A percentile compares a stretch with the other conserved stretches of the same genome.
phyloP scores from a whole-genome alignment of 2,329 filamentous ascomycete species.

The Claviceps arundinis region DNA sequence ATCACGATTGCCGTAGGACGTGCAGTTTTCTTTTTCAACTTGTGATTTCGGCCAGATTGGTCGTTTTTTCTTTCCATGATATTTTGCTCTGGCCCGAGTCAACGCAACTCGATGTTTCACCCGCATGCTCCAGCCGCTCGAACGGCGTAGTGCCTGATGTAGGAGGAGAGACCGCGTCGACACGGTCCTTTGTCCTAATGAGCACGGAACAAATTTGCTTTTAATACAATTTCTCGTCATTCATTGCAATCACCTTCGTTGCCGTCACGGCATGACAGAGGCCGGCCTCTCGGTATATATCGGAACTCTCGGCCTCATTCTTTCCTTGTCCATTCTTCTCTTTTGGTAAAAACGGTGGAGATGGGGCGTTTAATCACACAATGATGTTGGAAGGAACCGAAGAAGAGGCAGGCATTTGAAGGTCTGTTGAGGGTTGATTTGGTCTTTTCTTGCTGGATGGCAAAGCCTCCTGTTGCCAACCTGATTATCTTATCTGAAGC shows the following conservation, averaged over 20 bases:
- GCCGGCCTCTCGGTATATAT: conserved; percentile 1
- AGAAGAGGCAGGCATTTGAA: neutral
- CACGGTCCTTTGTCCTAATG: neutral
- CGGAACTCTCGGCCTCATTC: neutral
- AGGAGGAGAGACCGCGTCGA: neutral
- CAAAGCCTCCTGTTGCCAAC: no score
- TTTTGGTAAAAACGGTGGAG: neutral
- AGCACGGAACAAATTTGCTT: conserved; percentile 5
- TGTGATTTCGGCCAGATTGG: conserved; percentile 2
- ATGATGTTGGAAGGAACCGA: neutral
- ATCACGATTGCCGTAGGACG: conserved; percentile 19
- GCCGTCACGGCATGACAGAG: conserved; percentile 17
- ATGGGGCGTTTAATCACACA: neutral
- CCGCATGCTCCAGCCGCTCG: neutral
- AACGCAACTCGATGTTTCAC: neutral
- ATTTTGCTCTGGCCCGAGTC: conserved; percentile 1
- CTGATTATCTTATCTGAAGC: neutral
- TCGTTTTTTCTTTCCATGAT: conserved; percentile 1
- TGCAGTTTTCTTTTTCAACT: conserved; percentile 7
- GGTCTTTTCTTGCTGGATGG: neutral
- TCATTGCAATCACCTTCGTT: conserved; percentile 21
- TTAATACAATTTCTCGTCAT: conserved; percentile 26
- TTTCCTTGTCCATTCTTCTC: neutral
- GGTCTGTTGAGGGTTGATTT: no score
- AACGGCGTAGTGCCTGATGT: conserved; percentile 1